Evolutionary conservation across 306 rosid genomes (phyloP).

Genomic region (Vigna hirtella): DNA sequence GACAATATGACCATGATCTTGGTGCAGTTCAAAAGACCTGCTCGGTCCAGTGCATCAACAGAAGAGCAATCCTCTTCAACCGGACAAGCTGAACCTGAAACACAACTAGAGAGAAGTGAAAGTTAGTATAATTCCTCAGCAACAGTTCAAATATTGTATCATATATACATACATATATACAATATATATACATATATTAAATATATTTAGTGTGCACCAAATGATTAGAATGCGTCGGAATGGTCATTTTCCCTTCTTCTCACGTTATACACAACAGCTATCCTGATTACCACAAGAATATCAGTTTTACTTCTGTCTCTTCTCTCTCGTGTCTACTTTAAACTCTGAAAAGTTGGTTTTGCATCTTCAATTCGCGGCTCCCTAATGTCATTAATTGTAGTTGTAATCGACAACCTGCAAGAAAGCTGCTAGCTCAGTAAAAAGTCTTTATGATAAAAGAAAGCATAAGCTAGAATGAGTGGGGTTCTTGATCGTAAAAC

Average conservation of each 20-base stretch:
- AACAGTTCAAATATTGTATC: slow-evolving; percentile 38
- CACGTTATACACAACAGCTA: slow-evolving; percentile 5
- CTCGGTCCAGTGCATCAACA: slow-evolving; percentile 45
- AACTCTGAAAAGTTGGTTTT: slow-evolving; percentile 16
- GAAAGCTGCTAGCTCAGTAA: background rate
- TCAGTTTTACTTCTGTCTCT: background rate
- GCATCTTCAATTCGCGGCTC: background rate
- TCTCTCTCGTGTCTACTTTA: slow-evolving; percentile 2
- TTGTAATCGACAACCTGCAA: background rate
- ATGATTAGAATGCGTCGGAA: slow-evolving; percentile 33
- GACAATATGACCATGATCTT: slow-evolving; percentile 98
- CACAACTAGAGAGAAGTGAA: slow-evolving; percentile 44
- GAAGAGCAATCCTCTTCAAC: slow-evolving; percentile 58
- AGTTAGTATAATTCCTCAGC: slow-evolving; percentile 40
- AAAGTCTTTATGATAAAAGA: background rate
- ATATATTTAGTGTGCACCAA: slow-evolving; percentile 35
- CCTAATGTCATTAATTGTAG: background rate
- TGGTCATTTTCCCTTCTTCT: slow-evolving; percentile 33
- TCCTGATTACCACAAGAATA: slow-evolving; percentile 28
- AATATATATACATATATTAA: no score
- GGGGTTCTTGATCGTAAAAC: background rate
- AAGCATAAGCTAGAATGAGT: background rate
- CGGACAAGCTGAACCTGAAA: slow-evolving; percentile 50
- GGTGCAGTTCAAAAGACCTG: slow-evolving; percentile 83
- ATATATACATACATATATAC: slow-evolving; percentile 7